phyloP scores from a whole-genome alignment of 1,139 yeast genomes.

The Saccharomyces hybrid region DNA sequence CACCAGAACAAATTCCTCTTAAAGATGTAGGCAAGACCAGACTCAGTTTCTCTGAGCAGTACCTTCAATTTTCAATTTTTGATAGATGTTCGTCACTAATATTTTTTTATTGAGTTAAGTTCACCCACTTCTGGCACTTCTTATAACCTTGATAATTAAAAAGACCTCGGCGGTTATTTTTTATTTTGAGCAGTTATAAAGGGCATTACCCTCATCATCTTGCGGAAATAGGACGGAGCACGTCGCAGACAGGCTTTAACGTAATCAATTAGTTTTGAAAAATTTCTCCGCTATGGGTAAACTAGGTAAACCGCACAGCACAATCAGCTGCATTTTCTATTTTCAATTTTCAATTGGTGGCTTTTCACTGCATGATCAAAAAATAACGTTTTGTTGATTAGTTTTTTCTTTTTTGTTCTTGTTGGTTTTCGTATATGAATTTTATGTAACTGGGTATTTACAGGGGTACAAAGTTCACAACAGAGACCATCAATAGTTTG shows the following conservation, averaged over 20 bases:
- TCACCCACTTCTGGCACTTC: background rate
- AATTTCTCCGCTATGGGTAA: background rate
- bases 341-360: background rate
- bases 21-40: background rate
- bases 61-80: too few relatives aligned
- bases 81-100: background rate
- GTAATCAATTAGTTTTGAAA: background rate
- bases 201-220: background rate
- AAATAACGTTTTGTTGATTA: background rate
- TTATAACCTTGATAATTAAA: background rate
- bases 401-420: background rate
- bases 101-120: background rate
- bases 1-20: too few relatives aligned
- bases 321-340: background rate
- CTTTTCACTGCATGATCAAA: background rate
- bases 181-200: background rate
- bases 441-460: background rate
- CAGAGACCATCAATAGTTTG: background rate
- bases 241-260: background rate
- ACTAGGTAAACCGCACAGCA: background rate
- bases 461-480: background rate
- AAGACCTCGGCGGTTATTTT: background rate
- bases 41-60: background rate
- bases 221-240: background rate
- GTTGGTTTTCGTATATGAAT: background rate